These are phyloP conservation scores for Citrus inodora DNA, from an alignment of 345 rosid genomes.

Conservation along the genomic window DNA sequence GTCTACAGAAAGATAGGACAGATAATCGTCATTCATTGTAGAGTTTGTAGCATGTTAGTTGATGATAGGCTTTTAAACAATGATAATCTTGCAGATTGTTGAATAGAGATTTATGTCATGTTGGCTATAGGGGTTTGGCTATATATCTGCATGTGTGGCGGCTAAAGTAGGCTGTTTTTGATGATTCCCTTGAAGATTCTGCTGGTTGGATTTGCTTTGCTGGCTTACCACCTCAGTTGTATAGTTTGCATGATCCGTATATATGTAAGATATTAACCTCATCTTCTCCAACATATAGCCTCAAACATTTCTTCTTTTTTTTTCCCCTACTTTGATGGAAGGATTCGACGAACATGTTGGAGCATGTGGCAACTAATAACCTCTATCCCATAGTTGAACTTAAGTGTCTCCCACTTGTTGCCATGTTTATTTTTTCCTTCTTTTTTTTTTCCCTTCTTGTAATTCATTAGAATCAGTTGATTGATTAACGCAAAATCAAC, in stretches of 20 bases:
- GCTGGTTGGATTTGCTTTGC: background rate
- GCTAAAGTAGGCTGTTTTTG: background rate
- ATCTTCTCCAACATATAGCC: background rate
- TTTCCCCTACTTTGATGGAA: too few species aligned
- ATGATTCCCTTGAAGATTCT: background rate
- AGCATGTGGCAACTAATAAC: too few species aligned
- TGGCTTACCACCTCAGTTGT: constrained; percentile 7
- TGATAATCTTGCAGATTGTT: background rate
- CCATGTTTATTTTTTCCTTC: too few species aligned
- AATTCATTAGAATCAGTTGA: too few species aligned
- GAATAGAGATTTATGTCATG: background rate
- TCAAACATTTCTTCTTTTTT: too few species aligned
- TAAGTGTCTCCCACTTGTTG: too few species aligned
- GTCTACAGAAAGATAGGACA: constrained; percentile 37
- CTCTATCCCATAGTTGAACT: too few species aligned
- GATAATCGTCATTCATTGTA: constrained; percentile 61
- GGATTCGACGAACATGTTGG: too few species aligned
- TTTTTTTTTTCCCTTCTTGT: too few species aligned
- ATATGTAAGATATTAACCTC: background rate
- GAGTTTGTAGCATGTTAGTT: background rate
- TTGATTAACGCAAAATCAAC: too few species aligned
- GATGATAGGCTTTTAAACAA: background rate
- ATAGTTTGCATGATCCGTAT: background rate
- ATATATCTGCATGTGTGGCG: background rate
- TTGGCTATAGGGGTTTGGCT: background rate